Base-by-base conservation (phyloP, 1,284 basidiomycete genomes). In the Melampsora abietis-canadensis region DNA sequence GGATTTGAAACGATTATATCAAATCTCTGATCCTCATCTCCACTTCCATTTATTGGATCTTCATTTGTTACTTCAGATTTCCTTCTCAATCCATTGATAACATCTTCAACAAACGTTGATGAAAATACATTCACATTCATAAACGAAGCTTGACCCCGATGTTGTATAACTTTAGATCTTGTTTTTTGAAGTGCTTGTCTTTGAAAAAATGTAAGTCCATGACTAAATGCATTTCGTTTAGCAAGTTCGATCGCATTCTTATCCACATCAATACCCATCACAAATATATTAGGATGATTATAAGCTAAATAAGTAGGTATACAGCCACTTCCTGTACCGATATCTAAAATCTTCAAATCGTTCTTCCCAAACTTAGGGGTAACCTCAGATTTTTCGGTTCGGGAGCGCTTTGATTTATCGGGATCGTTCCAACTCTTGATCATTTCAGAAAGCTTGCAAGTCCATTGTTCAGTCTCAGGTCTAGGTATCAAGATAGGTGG, bases 311-410 rank as follows among this genome's bases (percentile, higher is more conserved):
- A 84, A 47, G 95, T 85, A 0, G 92, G 89, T 68, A 96, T 93
- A 81, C 92, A 93, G 10, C 90, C 93, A 0, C 91, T 87, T 40
- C 94, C 94, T 1, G 92, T 94, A 80, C 93, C 93, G 57, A 96
- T 86, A 83, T 96, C 94, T 34, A 95, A 85, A 27, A 94, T 81
- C 19, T 77, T 75, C 61, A 79, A 77, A 34, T 66, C 70, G 27
- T 15, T 51, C 27, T 65, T 65, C 37, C 64, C n/a, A 79, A 79
- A 10, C 64, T 34, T n/a, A 21, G 6, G 8, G 2, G 66, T 19
- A 76, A 47, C 21, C 19, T 44, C 51, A 15, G 51, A 54, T 54
- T 27, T 27, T 54, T 54, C 8, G 1, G 15, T 4, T 51, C 15
- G 4, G 12, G 48, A 51, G 3, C 21, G 15, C 4, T 51, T 17